Base-by-base conservation (phyloP, 2,329 filamentous ascomycete species). In the Exophiala aquamarina region DNA sequence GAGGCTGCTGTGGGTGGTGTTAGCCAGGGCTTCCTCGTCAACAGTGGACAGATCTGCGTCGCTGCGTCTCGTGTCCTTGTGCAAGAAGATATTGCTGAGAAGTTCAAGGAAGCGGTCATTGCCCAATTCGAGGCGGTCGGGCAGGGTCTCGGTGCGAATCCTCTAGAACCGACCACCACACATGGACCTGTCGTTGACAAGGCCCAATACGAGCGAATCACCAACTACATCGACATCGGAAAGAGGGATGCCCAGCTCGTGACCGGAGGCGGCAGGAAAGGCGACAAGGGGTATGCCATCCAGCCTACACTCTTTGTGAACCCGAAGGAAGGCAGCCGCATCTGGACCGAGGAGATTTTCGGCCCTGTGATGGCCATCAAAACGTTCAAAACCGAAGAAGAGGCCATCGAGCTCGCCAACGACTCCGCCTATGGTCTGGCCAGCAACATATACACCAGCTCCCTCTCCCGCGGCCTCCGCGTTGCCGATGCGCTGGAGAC, bases 1-100 rank as follows among this genome's bases (percentile, higher is more conserved):
- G 69, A 73, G 63, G 91, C 91, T 86, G 79, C 78, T 78, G 66
- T 79, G 41, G 90, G 86, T 86, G 90, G 90, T 77, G 70, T 89
- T 0, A 84, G 83, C 9, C 85, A 85, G 10, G 73, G 72, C 14
- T 73, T 75, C 54, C 73, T 76, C 70, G 63, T 76, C 44, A 76
- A 85, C 62, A 72, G 75, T 58, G 83, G 82, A 11, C 82, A 86
- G 61, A 74, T 84, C 18, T 86, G 83, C 67, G 79, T 77, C 4
- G 80, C 81, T 4, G 83, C 79, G 0, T 82, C 81, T 10, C 76
- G 83, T 9, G 74, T 87, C 10, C 67, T 85, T 1, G 82, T 87
- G 2, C 82, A 87, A 41, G 77, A 81, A 26, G 65, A 63, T 5
- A 66, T 82, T 33, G 75, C 79, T 37, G 81, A 87, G 28, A 72